These are phyloP conservation scores for Trametes maxima DNA, from an alignment of 768 basidiomycete species.

Conservation along the genomic window DNA sequence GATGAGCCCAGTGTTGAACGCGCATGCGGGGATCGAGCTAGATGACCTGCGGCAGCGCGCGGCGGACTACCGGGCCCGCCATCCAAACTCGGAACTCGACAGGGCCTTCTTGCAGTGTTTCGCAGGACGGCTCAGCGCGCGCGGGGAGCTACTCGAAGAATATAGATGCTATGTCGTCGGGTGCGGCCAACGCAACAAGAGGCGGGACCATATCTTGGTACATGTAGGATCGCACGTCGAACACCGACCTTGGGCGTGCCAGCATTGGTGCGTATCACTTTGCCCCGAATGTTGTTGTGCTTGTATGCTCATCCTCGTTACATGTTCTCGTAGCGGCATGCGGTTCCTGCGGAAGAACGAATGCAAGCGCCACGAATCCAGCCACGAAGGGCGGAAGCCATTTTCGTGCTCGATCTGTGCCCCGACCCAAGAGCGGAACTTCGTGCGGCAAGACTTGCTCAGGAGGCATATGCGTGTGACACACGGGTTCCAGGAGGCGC, in stretches of 20 bases:
- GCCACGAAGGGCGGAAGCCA: slow-evolving; percentile 60
- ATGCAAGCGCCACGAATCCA: slow-evolving; percentile 73
- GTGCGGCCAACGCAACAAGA: slow-evolving; percentile 69
- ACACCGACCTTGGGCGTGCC: slow-evolving; percentile 65
- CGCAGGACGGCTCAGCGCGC: slow-evolving; percentile 62
- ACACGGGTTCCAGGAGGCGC: slow-evolving; percentile 43
- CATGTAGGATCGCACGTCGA: slow-evolving; percentile 75
- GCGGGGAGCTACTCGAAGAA: slow-evolving; percentile 58
- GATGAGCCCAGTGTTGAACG: slow-evolving; percentile 56
- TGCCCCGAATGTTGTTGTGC: neutral
- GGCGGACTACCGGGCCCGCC: slow-evolving; percentile 51
- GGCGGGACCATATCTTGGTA: slow-evolving; percentile 73
- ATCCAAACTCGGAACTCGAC: slow-evolving; percentile 62
- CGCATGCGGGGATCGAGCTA: slow-evolving; percentile 61
- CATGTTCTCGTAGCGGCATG: slow-evolving; percentile 44
- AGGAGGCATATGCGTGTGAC: slow-evolving; percentile 64
- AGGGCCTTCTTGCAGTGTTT: slow-evolving; percentile 67
- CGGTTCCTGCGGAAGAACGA: slow-evolving; percentile 76
- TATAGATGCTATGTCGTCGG: slow-evolving; percentile 71
- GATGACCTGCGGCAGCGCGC: slow-evolving; percentile 58
- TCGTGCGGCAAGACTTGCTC: slow-evolving; percentile 69
- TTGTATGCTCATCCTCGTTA: neutral
- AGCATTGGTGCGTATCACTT: slow-evolving; percentile 54
- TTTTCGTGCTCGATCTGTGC: slow-evolving; percentile 60
- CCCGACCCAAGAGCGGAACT: slow-evolving; percentile 45